Conservation (phyloP, 345 rosid species). For the Moringa oleifera region DNA sequence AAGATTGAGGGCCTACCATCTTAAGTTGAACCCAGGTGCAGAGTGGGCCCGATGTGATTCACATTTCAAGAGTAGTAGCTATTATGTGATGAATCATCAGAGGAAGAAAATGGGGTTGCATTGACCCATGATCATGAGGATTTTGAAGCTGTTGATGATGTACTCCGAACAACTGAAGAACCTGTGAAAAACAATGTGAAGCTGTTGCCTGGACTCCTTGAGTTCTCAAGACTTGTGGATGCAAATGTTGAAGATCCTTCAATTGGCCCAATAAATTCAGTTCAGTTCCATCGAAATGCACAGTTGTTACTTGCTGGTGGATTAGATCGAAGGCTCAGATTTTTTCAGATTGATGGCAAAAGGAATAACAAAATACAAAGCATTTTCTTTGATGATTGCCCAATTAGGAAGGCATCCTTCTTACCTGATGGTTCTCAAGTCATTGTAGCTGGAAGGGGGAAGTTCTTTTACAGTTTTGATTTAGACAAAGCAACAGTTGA, state of each 20-base stretch:
- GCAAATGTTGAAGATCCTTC: slow-evolving; percentile 81
- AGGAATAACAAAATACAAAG: slow-evolving; percentile 85
- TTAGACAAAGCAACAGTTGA: slow-evolving; percentile 68
- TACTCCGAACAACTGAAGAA: slow-evolving; percentile 70
- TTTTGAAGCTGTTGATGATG: slow-evolving; percentile 38
- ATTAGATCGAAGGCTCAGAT: slow-evolving; percentile 59
- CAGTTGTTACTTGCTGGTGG: slow-evolving; percentile 85
- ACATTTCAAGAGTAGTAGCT: slow-evolving; percentile 12
- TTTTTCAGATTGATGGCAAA: slow-evolving; percentile 94
- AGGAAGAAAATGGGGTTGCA: slow-evolving; percentile 36
- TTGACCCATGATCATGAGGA: slow-evolving; percentile 30
- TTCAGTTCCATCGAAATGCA: slow-evolving; percentile 83
- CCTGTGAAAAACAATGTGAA: slow-evolving; percentile 59
- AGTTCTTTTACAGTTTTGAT: slow-evolving; percentile 88
- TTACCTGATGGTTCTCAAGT: slow-evolving; percentile 88
- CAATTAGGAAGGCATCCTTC: slow-evolving; percentile 74
- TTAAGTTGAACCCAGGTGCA: slow-evolving; percentile 76
- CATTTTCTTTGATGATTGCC: slow-evolving; percentile 80
- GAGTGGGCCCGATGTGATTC: slow-evolving; percentile 76
- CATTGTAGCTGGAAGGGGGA: slow-evolving; percentile 85
- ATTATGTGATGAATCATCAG: slow-evolving; percentile 41
- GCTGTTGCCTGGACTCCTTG: slow-evolving; percentile 68
- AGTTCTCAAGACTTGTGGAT: slow-evolving; percentile 75
- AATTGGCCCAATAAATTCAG: slow-evolving; percentile 65
- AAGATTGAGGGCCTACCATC: slow-evolving; percentile 82